Base-by-base conservation (phyloP, 2,329 filamentous ascomycete species). In the Microsporum ferrugineum region DNA sequence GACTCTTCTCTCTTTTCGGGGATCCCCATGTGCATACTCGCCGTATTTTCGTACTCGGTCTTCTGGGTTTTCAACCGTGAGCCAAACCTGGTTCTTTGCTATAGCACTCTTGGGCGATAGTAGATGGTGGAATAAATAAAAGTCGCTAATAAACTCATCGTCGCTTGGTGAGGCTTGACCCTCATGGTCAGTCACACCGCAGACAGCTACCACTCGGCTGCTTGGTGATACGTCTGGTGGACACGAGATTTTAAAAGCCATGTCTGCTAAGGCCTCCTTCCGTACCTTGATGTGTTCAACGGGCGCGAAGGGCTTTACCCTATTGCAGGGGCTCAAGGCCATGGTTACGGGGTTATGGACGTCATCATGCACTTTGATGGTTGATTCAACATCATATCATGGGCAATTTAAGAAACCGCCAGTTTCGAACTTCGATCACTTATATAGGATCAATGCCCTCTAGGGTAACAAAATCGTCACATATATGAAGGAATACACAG, bases 61-160 rank as follows among this genome's bases (percentile, higher is more conserved):
- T 57, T 57, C 39, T 47, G 58, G 62, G 17, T 62, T 57, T 27
- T 58, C 57, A 43, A 31, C 58, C 27, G 62, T 62, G 17, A 64
- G 49, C 62, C 60, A 64, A 31, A 62, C 17, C 56, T 64, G 62
- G 27, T 51, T 10, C 14, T 41, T 4, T 4, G 39, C 57, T 14
- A 60, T 45, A n/a, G 39, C 5, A 49, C 43, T 38, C 33, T 49
- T 39, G n/a, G 39, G 39, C 5, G 39, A 41, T 12, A 62, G 55
- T 36, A 64, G 61, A 57, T 62, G 58, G 41, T 62, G 61, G 49
- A 64, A 62, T 14, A 64, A 51, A 47, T 61, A 62, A 43, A 64
- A 64, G 34, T 62, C 63, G 4, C 58, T 61, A n/a, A 64, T 39
- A 45, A 61, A 62, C n/a, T 58, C 61, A 56, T 62, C 63, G 3